These are phyloP conservation scores for Xylaria sp. DNA, from an alignment of 2,329 filamentous ascomycete genomes.

Conservation along the genomic window DNA sequence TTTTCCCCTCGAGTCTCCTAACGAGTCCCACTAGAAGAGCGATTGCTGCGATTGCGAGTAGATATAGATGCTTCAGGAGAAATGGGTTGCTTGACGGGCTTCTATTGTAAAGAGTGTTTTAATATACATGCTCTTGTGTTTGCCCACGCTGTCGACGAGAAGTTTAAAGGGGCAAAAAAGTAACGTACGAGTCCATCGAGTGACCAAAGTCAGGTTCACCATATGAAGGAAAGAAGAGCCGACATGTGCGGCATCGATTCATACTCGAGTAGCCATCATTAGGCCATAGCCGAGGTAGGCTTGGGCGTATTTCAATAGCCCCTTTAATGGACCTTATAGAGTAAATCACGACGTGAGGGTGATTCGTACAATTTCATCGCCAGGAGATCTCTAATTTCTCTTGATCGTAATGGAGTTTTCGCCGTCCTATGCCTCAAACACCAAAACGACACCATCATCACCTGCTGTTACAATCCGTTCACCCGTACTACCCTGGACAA, in stretches of 20 bases:
- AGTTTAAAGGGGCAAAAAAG: too few relatives aligned
- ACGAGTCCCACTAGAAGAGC: too few relatives aligned
- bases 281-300: too few relatives aligned
- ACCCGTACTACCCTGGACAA: constrained; percentile 83
- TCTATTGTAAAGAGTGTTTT: too few relatives aligned
- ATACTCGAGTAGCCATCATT: not conserved
- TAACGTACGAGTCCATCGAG: too few relatives aligned
- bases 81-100: too few relatives aligned
- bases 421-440: constrained; percentile 68
- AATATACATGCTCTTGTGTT: too few relatives aligned
- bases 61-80: too few relatives aligned
- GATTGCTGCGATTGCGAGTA: too few relatives aligned
- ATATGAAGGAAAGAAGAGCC: not conserved
- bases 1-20: too few relatives aligned
- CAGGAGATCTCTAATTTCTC: not conserved
- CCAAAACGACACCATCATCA: constrained; percentile 79
- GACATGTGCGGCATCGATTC: not conserved
- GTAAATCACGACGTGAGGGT: not conserved
- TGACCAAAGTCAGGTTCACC: not conserved
- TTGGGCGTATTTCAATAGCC: not conserved
- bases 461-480: constrained; percentile 87
- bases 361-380: not conserved
- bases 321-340: not conserved
- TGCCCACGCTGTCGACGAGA: too few relatives aligned
- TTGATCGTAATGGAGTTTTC: constrained; percentile 12